phyloP scores from a whole-genome alignment of 2,329 filamentous ascomycete species.

The Remersonia thermophila region DNA sequence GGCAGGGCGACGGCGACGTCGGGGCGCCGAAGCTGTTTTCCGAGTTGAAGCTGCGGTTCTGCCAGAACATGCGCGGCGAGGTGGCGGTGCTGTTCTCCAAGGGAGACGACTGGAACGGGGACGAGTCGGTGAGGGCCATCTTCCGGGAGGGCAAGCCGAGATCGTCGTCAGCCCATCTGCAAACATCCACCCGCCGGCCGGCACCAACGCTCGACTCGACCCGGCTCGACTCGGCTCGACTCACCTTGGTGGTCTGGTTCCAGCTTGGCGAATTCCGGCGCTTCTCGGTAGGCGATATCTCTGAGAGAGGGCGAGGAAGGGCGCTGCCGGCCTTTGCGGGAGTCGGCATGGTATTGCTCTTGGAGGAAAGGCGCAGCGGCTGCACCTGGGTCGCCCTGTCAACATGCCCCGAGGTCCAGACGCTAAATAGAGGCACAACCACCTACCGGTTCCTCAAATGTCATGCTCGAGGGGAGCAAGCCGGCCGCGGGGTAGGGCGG shows the following conservation, averaged over 20 bases:
- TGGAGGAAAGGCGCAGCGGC: constrained; percentile 70
- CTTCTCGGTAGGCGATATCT: constrained; percentile 76
- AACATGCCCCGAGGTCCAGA: background rate
- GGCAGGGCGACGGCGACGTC: constrained; percentile 55
- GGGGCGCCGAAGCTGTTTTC: constrained; percentile 61
- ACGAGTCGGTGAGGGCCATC: constrained; percentile 59
- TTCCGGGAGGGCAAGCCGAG: constrained; percentile 34
- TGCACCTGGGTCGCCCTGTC: constrained; percentile 44
- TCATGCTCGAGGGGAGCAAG: constrained; percentile 12
- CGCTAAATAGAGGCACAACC: background rate
- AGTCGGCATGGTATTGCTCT: constrained; percentile 46
- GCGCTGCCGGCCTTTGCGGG: constrained; percentile 54
- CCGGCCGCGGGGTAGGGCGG: background rate
- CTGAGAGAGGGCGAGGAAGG: constrained; percentile 65
- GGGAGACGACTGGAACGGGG: constrained; percentile 77
- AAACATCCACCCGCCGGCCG: constrained; percentile 8
- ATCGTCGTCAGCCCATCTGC: constrained; percentile 11
- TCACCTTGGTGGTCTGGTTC: constrained; percentile 64
- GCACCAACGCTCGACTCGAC: constrained; percentile 12
- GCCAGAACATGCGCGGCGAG: constrained; percentile 86
- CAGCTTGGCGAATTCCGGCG: constrained; percentile 88
- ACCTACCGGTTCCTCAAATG: constrained; percentile 16
- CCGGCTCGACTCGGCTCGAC: constrained; percentile 10
- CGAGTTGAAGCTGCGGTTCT: constrained; percentile 56
- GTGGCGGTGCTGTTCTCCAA: constrained; percentile 43